Percentiles rank a stretch among this genome's conserved stretches.
These are phyloP conservation scores for Solanum medicagineum DNA, from an alignment of 257 asterid species.

Conservation along the genomic window DNA sequence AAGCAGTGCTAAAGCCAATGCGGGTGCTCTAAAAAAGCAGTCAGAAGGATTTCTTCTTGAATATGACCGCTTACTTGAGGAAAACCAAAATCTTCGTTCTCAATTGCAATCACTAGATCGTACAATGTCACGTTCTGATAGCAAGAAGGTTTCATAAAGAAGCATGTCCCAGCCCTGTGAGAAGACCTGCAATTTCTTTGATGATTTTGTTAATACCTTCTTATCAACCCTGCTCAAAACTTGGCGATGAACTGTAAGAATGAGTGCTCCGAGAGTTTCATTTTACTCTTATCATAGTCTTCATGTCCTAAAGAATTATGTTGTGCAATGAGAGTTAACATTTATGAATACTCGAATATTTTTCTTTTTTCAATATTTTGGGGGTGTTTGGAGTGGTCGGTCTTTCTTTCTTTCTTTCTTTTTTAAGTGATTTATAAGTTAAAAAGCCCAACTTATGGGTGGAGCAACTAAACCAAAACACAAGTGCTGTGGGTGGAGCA, in stretches of 20 bases:
- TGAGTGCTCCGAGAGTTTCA: not conserved
- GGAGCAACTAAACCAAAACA: no score
- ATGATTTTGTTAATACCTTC: not conserved
- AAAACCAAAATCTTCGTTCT: slow-evolving; percentile 67
- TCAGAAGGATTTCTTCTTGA: slow-evolving; percentile 86
- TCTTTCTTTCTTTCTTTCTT: no score
- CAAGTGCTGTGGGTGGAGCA: no score
- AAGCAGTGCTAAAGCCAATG: slow-evolving; percentile 53
- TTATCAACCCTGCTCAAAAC: not conserved
- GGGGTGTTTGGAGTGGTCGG: no score
- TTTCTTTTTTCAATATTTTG: not conserved
- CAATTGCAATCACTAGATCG: slow-evolving; percentile 65
- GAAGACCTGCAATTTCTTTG: not conserved
- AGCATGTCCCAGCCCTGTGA: not conserved
- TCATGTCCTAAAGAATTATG: not conserved
- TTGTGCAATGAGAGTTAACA: not conserved
- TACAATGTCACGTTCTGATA: slow-evolving; percentile 48
- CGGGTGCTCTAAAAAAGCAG: slow-evolving; percentile 67
- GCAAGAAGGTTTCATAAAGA: slow-evolving; percentile 56
- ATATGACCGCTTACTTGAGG: slow-evolving; percentile 77
- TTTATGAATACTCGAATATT: not conserved
- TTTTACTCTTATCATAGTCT: not conserved
- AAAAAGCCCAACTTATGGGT: no score
- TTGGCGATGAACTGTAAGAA: not conserved
- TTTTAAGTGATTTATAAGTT: no score